Conservation (phyloP, 176 grass and related monocot genomes). For the Avena atlantica region DNA sequence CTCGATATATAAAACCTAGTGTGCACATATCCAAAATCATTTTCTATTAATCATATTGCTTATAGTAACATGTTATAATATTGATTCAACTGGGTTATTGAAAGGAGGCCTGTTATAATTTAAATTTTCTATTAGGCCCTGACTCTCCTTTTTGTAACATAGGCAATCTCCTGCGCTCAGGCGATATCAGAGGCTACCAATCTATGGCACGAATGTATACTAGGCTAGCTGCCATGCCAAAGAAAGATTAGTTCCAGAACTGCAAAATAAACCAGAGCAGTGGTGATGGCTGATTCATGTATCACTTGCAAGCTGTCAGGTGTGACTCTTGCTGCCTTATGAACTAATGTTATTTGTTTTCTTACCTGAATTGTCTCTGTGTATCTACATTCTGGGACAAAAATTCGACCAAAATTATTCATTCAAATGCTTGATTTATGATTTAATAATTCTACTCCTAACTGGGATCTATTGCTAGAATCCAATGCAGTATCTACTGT, state of each 20-base stretch:
- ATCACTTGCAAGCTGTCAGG: background rate
- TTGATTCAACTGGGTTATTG: background rate
- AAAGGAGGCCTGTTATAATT: background rate
- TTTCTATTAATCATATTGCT: background rate
- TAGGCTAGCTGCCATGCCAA: constrained; percentile 78
- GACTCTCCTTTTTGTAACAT: background rate
- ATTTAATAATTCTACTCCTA: constrained; percentile 16
- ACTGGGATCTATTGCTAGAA: background rate
- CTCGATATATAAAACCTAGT: too few species aligned
- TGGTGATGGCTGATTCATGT: background rate
- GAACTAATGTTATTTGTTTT: background rate
- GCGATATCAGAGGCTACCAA: constrained; percentile 72
- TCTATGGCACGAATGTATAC: constrained; percentile 94
- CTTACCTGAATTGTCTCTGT: background rate
- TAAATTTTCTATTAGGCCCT: background rate
- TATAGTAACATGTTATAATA: background rate
- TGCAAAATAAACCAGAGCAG: background rate
- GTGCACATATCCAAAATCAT: constrained; percentile 16
- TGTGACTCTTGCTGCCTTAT: background rate
- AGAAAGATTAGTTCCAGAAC: constrained; percentile 50
- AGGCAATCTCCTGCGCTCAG: constrained; percentile 88
- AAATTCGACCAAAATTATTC: background rate
- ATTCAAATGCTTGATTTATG: background rate
- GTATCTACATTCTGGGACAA: background rate
- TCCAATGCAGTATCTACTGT: background rate